Base-by-base conservation (phyloP, 768 basidiomycete genomes). In the Trametes maxima region DNA sequence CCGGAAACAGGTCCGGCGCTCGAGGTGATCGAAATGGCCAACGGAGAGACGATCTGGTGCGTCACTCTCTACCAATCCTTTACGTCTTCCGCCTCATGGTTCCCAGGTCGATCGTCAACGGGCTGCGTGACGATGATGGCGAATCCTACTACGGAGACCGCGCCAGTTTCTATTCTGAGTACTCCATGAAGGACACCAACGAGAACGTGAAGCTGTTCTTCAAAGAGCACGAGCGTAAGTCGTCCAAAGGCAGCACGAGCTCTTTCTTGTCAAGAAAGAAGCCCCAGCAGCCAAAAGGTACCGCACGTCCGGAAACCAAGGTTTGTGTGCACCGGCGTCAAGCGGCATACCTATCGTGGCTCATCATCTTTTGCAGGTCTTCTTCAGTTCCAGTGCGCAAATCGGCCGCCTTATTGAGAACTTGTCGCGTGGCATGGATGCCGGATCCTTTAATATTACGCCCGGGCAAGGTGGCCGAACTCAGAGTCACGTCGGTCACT, bases 21-120 rank as follows among this genome's bases (percentile, higher is more conserved):
- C 33, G 90, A 94, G 74, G 81, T 94, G 45, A 80, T 94, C 56
- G 89, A 94, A 69, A 76, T 92, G 68, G 89, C 90, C n/a, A 92
- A 92, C 69, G 92, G 92, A 22, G 87, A 93, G 71, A 91, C 89
- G 8, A 86, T 94, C 62, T 94, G 92, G 92, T 90, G 56, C 59
- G 85, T 78, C 24, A 47, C 57, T 13, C n/a, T 28, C 37, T 49
- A n/a, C 17, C 35, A 46, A 57, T 48, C 37, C 39, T 36, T 48
- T 39, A 37, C 45, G 42, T 57, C 56, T 43, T n/a, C 65, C 11
- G 44, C 39, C 60, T 57, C 33, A 66, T 33, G 56, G 37, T 66
- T 48, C 25, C 50, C 68, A 89, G 90, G 90, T 86, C 85, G 63
- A 89, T 94, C 66, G 89, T 94, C 49, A 91, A 93, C 68, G 89